Base-by-base conservation (phyloP, 2,329 filamentous ascomycete species). In the Tolypocladium guangdongense region DNA sequence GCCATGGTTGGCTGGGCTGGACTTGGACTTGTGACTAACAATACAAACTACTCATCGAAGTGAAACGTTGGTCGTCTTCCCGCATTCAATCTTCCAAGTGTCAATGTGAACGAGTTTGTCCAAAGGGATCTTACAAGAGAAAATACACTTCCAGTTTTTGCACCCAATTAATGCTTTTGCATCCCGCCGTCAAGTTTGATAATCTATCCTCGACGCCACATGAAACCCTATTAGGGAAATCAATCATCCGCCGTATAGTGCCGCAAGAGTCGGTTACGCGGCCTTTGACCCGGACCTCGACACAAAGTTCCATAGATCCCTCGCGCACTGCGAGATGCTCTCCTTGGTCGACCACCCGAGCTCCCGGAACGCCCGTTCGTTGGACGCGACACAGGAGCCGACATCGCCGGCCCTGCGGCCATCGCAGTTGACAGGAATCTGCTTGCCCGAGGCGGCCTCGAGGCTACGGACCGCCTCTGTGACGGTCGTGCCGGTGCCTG, bases 401-500 rank as follows among this genome's bases (percentile, higher is more conserved):
- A 76, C 71, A 56, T 76, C 74, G 4, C 74, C 74, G 14, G 63
- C 63, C 39, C 74, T 63, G n/a, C 71, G 63, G 8, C 65, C 68
- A 4, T 66, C 64, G 49, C 66, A 60, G n/a, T 65, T 59, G 35
- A 69, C 65, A 2, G 70, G 70, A 22, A 76, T 74, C 4, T 63
- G 54, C 45, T 59, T 60, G 20, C 63, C 62, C 2, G 67, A 67
- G 0, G 71, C 71, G 3, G 55, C 57, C 54, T 74, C 67, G 73
- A 68, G 33, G 68, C 71, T 38, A 58, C 58, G 22, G n/a, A 76
- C 68, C 7, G 74, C 71, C 52, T 77, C 73, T 16, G 68, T 62
- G 2, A 76, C 74, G 0, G 73, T 74, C 10, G 71, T 70, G 5
- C 73, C 74, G 35, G 63, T 69, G n/a, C 74, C 74, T 7, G 69